A percentile compares a stretch with the other conserved stretches of the same genome.
Evolutionary conservation across 441 rosid genomes (phyloP).

Genomic region (Eruca vesicaria): DNA sequence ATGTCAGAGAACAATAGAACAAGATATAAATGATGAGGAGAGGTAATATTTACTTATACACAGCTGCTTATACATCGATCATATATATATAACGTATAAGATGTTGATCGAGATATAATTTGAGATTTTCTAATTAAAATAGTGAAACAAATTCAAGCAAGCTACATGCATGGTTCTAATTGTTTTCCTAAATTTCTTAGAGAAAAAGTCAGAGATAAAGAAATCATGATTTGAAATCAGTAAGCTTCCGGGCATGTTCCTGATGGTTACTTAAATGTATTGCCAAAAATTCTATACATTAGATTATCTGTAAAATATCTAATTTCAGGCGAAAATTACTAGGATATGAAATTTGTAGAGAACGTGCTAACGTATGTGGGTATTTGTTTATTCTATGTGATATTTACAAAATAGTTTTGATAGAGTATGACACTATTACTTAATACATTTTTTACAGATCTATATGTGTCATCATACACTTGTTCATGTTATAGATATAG

Average conservation of each 20-base stretch:
- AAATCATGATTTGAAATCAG: background rate
- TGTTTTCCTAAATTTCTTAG: background rate
- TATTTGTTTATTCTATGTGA: background rate
- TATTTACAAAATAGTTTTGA: background rate
- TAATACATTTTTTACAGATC: background rate
- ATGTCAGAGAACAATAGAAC: too few relatives aligned
- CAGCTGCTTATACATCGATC: too few relatives aligned
- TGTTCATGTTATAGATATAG: background rate
- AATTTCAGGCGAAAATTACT: background rate
- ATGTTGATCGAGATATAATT: too few relatives aligned
- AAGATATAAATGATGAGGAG: too few relatives aligned
- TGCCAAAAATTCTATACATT: background rate
- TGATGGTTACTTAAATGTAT: background rate
- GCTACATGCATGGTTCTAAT: background rate
- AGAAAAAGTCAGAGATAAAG: background rate
- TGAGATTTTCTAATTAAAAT: background rate
- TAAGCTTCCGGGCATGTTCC: slow-evolving; percentile 14
- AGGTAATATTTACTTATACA: too few relatives aligned
- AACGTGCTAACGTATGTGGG: background rate
- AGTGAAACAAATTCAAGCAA: background rate
- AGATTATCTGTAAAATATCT: background rate
- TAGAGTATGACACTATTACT: background rate
- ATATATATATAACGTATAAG: too few relatives aligned
- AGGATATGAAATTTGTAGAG: background rate
- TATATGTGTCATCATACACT: background rate